These are phyloP conservation scores for Oidium heveae DNA, from an alignment of 2,329 filamentous ascomycete species.

Conservation along the genomic window DNA sequence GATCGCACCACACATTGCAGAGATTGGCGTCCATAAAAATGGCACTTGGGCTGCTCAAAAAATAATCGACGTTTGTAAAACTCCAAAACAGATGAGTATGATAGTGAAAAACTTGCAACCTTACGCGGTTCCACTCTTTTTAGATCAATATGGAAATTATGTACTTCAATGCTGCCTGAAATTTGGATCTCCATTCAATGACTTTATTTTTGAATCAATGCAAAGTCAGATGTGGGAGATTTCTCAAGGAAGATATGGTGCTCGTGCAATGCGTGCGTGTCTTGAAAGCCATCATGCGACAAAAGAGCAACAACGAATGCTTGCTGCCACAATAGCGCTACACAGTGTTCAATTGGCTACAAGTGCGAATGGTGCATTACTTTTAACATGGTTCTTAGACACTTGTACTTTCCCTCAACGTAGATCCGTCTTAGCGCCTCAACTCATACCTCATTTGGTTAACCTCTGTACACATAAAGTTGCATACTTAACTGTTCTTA, in stretches of 20 bases:
- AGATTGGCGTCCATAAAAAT: slow-evolving; percentile 97
- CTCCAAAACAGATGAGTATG: slow-evolving; percentile 46
- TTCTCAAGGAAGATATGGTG: slow-evolving; percentile 77
- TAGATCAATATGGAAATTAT: slow-evolving; percentile 97
- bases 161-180: slow-evolving; percentile 90
- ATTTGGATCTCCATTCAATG: slow-evolving; percentile 68
- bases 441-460: slow-evolving; percentile 76
- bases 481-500: slow-evolving; percentile 85
- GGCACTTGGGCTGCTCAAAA: slow-evolving; percentile 98
- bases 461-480: slow-evolving; percentile 97
- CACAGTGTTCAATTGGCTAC: slow-evolving; percentile 92
- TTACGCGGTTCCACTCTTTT: slow-evolving; percentile 74
- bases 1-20: slow-evolving; percentile 76
- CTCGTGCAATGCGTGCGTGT: slow-evolving; percentile 87
- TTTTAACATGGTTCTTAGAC: slow-evolving; percentile 94
- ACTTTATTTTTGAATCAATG: slow-evolving; percentile 98
- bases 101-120: slow-evolving; percentile 67
- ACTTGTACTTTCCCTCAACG: slow-evolving; percentile 89
- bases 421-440: slow-evolving; percentile 72
- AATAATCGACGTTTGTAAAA: slow-evolving; percentile 91
- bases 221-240: slow-evolving; percentile 82
- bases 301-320: slow-evolving; percentile 84
- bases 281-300: slow-evolving; percentile 86
- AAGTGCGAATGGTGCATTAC: slow-evolving; percentile 78
- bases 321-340: slow-evolving; percentile 83